A percentile compares a stretch with the other conserved stretches of the same genome.
Evolutionary conservation across 1,139 yeast species (phyloP).

Genomic region (Taiozyma sp.): DNA sequence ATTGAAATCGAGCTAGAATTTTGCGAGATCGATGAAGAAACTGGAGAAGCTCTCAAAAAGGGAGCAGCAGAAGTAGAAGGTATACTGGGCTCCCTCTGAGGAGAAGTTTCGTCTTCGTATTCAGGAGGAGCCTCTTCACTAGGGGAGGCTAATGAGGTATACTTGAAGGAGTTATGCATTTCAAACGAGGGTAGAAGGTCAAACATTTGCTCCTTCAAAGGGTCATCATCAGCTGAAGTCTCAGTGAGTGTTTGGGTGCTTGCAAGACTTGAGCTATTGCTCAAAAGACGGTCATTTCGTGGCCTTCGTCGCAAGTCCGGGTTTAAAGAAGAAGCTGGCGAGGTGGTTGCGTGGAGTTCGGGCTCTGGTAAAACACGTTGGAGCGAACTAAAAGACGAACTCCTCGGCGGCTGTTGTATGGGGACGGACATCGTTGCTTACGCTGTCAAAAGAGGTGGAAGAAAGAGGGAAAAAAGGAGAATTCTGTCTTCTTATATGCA

Average conservation of each 20-base stretch:
- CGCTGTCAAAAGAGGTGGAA: no score
- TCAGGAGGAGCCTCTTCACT: slow-evolving; percentile 8
- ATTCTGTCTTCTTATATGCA: no score
- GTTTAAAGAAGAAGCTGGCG: not conserved
- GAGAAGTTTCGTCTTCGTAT: slow-evolving; percentile 1
- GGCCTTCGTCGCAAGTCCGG: not conserved
- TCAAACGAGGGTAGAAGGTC: slow-evolving; percentile 62
- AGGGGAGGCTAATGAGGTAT: slow-evolving; percentile 21
- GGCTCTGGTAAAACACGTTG: not conserved
- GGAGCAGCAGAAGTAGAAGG: not conserved
- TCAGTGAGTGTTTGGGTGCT: not conserved
- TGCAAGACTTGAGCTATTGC: not conserved
- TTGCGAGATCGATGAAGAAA: not conserved
- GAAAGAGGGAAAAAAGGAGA: no score
- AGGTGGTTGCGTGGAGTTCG: not conserved
- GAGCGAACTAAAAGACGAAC: no score
- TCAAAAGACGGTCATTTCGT: not conserved
- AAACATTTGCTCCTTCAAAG: slow-evolving; percentile 3
- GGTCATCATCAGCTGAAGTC: not conserved
- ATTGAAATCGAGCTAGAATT: not conserved
- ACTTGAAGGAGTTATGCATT: slow-evolving; percentile 54
- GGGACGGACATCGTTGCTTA: not conserved
- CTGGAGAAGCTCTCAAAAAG: not conserved
- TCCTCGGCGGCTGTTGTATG: not conserved
- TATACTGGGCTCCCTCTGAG: not conserved